Evolutionary conservation across 441 rosid genomes (phyloP), one percentile per base, ranked within the genome.

Genomic region (Capsella rubella): DNA sequence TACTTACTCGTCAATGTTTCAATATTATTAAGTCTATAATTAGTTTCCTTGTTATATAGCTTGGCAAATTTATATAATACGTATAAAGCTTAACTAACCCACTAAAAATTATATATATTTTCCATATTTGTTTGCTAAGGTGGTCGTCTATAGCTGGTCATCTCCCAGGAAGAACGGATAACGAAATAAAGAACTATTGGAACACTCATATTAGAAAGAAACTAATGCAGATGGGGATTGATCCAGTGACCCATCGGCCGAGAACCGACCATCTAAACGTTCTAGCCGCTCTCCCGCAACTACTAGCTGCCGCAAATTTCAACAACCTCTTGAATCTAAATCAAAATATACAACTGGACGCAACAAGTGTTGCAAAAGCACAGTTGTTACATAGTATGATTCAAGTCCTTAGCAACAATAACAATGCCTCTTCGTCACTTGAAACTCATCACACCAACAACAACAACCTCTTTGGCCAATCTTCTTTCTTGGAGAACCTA

Each of bases 101-200:
- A 67, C 74, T 16, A 57, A 21, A 34, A n/a, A 11, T 29, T 35
- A 34, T 35, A 1, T 14, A 50, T 51, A 27, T 43, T 40, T 31
- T 56, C 53, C 9, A 27, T 14, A 35, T 3, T 55, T 2, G 51
- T 52, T 63, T 27, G 15, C 8, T 7, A 49, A 88, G 93, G 85
- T 86, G 93, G 93, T 88, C 93, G 8, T 84, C 75, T 27, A 88
- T 88, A 64, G 93, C 93, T 46, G 72, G 78, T 69, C 87, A 86
- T 83, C 87, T 88, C 52, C 90, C 90, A 0, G 92, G 92, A 47
- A 70, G 92, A 60, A 88, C 92, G 1, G 92, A 86, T 55, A 88
- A 88, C 25, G 90, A 88, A 56, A 83, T 88, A 8, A 88, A 88
- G 64, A 88, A 88, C 71, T 84, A 75, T 3, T 88, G 92, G 92